Evolutionary conservation across 2,329 filamentous ascomycete genomes (phyloP).

Genomic region (Fusarium longipes): DNA sequence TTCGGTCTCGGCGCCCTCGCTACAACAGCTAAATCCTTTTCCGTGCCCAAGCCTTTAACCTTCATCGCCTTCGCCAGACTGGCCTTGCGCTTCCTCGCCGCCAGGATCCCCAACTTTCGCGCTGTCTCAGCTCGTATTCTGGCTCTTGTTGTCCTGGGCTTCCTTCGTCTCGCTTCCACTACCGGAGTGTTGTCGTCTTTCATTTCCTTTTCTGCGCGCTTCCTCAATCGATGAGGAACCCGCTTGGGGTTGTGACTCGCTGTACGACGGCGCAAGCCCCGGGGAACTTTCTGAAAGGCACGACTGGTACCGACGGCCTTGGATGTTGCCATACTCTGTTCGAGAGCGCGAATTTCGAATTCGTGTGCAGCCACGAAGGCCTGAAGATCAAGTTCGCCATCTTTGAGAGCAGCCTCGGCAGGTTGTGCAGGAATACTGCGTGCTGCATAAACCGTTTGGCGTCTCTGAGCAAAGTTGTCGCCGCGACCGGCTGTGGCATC

Average conservation of each 20-base stretch:
- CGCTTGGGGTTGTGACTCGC: conserved; percentile 95
- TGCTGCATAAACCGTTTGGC: conserved; percentile 59
- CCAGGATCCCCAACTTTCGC: conserved; percentile 73
- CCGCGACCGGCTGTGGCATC: conserved; percentile 33
- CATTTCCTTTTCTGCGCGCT: conserved; percentile 79
- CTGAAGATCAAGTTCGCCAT: conserved; percentile 86
- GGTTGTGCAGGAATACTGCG: conserved; percentile 63
- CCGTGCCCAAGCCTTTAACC: conserved; percentile 19
- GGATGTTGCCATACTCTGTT: conserved; percentile 82
- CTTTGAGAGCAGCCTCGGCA: conserved; percentile 64
- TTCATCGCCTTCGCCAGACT: conserved; percentile 49
- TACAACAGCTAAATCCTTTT: conserved; percentile 31
- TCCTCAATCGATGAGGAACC: conserved; percentile 81
- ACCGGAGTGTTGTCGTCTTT: conserved; percentile 90
- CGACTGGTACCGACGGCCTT: conserved; percentile 72
- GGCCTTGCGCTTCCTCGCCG: conserved; percentile 64
- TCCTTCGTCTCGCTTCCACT: conserved; percentile 72
- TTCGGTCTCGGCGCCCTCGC: conserved; percentile 65
- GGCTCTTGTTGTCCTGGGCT: conserved; percentile 67
- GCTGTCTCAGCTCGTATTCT: conserved; percentile 80
- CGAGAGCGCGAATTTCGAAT: conserved; percentile 88
- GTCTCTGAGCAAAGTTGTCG: conserved; percentile 53
- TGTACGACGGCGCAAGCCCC: conserved; percentile 84
- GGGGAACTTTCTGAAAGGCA: conserved; percentile 91
- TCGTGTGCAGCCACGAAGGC: conserved; percentile 87